Evolutionary conservation across 1,139 yeast genomes (phyloP).

Genomic region (Geotrichum bryndzae): DNA sequence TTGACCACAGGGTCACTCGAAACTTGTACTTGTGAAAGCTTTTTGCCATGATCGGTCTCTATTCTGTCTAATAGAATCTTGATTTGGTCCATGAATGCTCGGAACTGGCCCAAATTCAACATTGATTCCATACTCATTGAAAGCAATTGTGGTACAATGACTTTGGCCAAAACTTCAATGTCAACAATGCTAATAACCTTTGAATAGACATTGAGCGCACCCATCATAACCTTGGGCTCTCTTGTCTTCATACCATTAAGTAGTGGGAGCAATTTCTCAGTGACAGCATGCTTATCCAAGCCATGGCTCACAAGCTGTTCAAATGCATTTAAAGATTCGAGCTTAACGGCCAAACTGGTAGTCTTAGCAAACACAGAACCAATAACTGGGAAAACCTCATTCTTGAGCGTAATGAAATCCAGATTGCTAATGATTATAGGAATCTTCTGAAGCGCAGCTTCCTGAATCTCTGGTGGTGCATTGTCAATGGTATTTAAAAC

Average conservation of each 20-base stretch:
- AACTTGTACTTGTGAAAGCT: conserved; percentile 21
- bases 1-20: conserved; percentile 3
- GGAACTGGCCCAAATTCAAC: conserved; percentile 41
- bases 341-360: conserved; percentile 70
- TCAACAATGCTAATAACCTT: conserved; percentile 36
- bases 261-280: conserved; percentile 73
- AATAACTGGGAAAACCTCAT: conserved; percentile 64
- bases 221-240: conserved; percentile 59
- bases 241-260: conserved; percentile 70
- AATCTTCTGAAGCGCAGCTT: conserved; percentile 46
- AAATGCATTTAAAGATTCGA: conserved; percentile 62
- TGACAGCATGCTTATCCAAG: conserved; percentile 65
- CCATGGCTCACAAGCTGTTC: conserved; percentile 53
- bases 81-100: conserved; percentile 35
- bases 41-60: conserved; percentile 26
- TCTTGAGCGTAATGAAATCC: conserved; percentile 70
- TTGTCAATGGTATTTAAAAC: conserved; percentile 30
- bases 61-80: conserved; percentile 29
- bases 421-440: conserved; percentile 44
- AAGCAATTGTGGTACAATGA: conserved; percentile 47
- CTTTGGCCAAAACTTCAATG: conserved; percentile 41
- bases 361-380: conserved; percentile 75
- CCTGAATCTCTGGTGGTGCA: conserved; percentile 48
- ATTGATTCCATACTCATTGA: conserved; percentile 44
- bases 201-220: conserved; percentile 50